Conservation (phyloP, 768 basidiomycete species). For the Xerocomus spinulosus region DNA sequence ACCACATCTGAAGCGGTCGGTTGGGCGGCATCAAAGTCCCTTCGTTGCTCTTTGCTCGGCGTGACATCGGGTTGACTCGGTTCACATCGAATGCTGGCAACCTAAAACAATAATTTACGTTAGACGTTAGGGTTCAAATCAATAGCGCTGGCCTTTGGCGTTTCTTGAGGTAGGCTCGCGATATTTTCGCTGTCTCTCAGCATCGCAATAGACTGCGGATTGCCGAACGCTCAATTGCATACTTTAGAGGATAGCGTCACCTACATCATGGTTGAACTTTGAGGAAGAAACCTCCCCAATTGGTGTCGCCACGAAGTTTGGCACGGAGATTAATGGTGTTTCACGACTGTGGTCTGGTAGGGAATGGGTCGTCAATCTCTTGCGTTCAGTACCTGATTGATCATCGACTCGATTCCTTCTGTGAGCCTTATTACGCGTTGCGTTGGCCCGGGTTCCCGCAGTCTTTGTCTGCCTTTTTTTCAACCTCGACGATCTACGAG, state of each 20-base stretch:
- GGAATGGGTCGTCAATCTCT: not conserved
- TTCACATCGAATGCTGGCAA: not conserved
- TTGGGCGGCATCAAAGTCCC: slow-evolving; percentile 18
- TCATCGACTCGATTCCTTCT: slow-evolving; percentile 3
- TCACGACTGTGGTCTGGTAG: not conserved
- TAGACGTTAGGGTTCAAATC: not conserved
- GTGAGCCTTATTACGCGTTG: slow-evolving; percentile 25
- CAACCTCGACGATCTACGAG: slow-evolving; percentile 17
- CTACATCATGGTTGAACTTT: slow-evolving; percentile 7
- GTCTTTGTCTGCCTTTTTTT: slow-evolving; percentile 10
- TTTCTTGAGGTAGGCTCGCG: not conserved
- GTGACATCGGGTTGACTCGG: slow-evolving; percentile 9
- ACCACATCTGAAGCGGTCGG: not conserved
- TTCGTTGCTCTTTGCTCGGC: slow-evolving; percentile 31
- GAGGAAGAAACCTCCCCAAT: not conserved
- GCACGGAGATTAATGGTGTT: not conserved
- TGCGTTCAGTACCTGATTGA: not conserved
- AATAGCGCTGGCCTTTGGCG: slow-evolving; percentile 14
- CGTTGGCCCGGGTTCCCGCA: slow-evolving; percentile 12
- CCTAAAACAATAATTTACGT: slow-evolving; percentile 8
- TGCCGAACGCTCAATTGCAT: not conserved
- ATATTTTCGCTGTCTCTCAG: not conserved
- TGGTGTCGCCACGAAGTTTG: not conserved
- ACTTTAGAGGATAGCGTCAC: not conserved
- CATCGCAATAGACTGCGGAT: slow-evolving; percentile 1